These are phyloP conservation scores for Neurospora africana DNA, from an alignment of 495 filamentous ascomycete genomes.

Conservation along the genomic window DNA sequence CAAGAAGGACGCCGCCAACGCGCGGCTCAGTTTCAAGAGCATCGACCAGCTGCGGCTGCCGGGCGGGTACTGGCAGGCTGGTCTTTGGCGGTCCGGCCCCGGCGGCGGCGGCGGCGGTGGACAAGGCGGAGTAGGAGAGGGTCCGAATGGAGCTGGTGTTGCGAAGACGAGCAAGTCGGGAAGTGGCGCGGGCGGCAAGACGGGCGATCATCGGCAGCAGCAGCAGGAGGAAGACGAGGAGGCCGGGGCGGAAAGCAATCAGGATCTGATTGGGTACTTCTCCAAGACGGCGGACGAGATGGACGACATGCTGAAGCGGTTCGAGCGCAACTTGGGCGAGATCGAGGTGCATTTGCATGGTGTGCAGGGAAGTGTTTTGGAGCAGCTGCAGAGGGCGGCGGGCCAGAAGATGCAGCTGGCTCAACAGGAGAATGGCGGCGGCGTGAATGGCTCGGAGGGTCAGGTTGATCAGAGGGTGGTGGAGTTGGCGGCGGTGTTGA, in stretches of 20 bases:
- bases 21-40: conserved; percentile 60
- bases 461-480: conserved; percentile 28
- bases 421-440: conserved; percentile 41
- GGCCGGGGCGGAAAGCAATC: conserved; percentile 46
- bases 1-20: conserved; percentile 57
- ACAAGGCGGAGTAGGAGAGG: no score
- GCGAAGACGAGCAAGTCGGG: not conserved
- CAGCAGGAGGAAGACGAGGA: conserved; percentile 17
- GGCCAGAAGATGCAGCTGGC: conserved; percentile 21
- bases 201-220: conserved; percentile 1
- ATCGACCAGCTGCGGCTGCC: conserved; percentile 69
- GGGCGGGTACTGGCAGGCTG: conserved; percentile 56
- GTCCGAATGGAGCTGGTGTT: no score
- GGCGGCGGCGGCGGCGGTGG: no score
- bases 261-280: conserved; percentile 70
- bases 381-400: conserved; percentile 59
- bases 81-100: conserved; percentile 33
- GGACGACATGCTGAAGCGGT: conserved; percentile 51
- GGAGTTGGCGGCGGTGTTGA: conserved; percentile 54
- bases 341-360: conserved; percentile 74
- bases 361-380: conserved; percentile 57
- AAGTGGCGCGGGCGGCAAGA: not conserved
- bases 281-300: conserved; percentile 62
- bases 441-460: not conserved
- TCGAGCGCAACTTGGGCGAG: conserved; percentile 61